Evolutionary conservation across 2,329 filamentous ascomycete species (phyloP).

Genomic region (Penicillium occitanis): DNA sequence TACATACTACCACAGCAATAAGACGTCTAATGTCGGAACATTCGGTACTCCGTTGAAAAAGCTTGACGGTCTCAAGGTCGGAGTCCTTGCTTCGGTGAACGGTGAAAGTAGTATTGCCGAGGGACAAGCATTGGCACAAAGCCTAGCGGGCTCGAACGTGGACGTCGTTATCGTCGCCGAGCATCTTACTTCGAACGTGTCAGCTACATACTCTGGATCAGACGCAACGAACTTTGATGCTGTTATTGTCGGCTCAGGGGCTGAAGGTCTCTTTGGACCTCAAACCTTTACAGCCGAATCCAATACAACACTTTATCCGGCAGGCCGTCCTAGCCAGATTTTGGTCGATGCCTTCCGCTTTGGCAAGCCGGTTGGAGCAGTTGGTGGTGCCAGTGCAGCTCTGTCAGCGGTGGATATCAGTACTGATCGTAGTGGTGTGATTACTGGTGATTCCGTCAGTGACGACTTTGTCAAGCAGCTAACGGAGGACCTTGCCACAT

Average conservation of each 20-base stretch:
- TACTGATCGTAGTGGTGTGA: slow-evolving; percentile 37
- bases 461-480: slow-evolving; percentile 48
- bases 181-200: slow-evolving; percentile 53
- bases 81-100: slow-evolving; percentile 56
- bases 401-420: slow-evolving; percentile 49
- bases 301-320: slow-evolving; percentile 60
- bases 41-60: slow-evolving; percentile 59
- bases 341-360: slow-evolving; percentile 63
- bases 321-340: slow-evolving; percentile 63
- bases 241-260: slow-evolving; percentile 59
- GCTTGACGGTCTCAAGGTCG: slow-evolving; percentile 64
- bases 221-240: slow-evolving; percentile 52
- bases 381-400: slow-evolving; percentile 50
- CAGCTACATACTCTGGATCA: slow-evolving; percentile 64
- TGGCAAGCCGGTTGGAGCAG: slow-evolving; percentile 66
- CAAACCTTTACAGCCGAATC: slow-evolving; percentile 28
- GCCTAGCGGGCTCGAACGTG: slow-evolving; percentile 46
- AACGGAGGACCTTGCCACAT: slow-evolving; percentile 61
- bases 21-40: slow-evolving; percentile 60
- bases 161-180: slow-evolving; percentile 63
- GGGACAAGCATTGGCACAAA: slow-evolving; percentile 53
- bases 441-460: slow-evolving; percentile 32
- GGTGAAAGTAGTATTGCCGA: slow-evolving; percentile 49
- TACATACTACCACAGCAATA: slow-evolving; percentile 69
- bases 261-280: slow-evolving; percentile 52